Base-by-base conservation (phyloP, 1,284 basidiomycete species). In the Trichosporon sp. region DNA sequence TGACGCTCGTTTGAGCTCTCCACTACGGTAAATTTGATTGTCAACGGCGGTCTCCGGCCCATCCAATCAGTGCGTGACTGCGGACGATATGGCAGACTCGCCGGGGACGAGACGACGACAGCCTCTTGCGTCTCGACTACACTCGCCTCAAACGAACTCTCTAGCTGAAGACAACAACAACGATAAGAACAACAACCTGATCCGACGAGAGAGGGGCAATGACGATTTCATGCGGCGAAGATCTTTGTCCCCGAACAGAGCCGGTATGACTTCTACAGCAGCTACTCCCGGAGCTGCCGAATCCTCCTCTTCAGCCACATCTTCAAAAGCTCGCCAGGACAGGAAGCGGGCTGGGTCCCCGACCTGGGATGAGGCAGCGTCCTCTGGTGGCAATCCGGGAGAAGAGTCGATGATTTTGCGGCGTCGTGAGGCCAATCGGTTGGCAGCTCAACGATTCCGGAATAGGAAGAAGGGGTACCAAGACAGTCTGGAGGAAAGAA, bases 391-490 rank as follows among this genome's bases (percentile, higher is more conserved):
- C 1, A 27, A 52, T 9, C 49, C 49, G 1, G 49, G 49, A n/a
- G 49, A 71, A 46, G 71, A 71, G 31, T 63, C 56, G 3, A 64
- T 73, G 32, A 67, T 73, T 2, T 58, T 74, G 9, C 70, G 76
- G 11, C 65, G 76, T 13, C 70, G 77, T 9, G 77, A 79, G 49
- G 76, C 76, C 5, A 78, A 79, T 61, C 70, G 77, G 2, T 61
- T 79, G 11, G 77, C 77, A 0, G 77, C 77, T 2, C 77, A 79
- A 59, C 70, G 77, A 2, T 79, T 79, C 60, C 64, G 77, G 11
- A 77, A 72, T 29, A 59, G 76, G 36, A 78, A 79, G 57, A 79
- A 79, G 62, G 73, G 75, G 0, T 78, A 79, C 58, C 77, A 78
- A 49, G 77, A 79, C 52, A 74, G 71, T 29, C 56, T 79, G 11